Percentiles rank a stretch among this genome's conserved stretches.
Conservation (phyloP, 148 eudicot species). For the Camellia japonica region DNA sequence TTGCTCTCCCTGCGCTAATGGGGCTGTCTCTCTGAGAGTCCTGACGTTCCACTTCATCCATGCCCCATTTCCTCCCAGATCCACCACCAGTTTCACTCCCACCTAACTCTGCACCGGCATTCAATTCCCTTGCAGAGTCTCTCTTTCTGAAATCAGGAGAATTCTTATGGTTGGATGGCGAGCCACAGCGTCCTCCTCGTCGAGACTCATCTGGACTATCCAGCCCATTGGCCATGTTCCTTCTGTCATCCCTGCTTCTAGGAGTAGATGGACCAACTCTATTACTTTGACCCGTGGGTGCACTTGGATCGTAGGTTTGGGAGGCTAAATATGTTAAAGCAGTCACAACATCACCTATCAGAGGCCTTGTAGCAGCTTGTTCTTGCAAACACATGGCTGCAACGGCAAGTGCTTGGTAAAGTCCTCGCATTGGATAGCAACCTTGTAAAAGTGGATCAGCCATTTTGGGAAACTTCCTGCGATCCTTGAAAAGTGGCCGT, state of each 20-base stretch:
- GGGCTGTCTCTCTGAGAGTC: constrained; percentile 77
- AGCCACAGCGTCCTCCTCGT: constrained; percentile 43
- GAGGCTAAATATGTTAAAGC: constrained; percentile 88
- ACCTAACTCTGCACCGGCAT: constrained; percentile 54
- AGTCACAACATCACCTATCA: constrained; percentile 92
- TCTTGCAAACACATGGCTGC: constrained; percentile 99
- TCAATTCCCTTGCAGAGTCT: constrained; percentile 46
- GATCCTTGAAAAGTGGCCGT: constrained; percentile 88
- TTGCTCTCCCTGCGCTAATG: constrained; percentile 47
- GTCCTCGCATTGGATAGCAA: constrained; percentile 87
- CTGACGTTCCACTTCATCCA: constrained; percentile 47
- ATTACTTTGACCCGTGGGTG: constrained; percentile 49
- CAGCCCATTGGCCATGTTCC: constrained; percentile 44
- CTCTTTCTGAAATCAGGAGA: constrained; percentile 72
- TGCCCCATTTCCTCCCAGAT: constrained; percentile 68
- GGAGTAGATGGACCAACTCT: constrained; percentile 52
- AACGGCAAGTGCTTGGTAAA: constrained; percentile 97
- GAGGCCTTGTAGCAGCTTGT: constrained; percentile 94
- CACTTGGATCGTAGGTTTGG: constrained; percentile 80
- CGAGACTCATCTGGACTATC: constrained; percentile 48
- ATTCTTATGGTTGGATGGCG: constrained; percentile 65
- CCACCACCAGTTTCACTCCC: constrained; percentile 58
- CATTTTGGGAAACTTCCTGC: constrained; percentile 95
- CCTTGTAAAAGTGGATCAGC: constrained; percentile 93
- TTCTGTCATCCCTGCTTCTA: constrained; percentile 54